phyloP scores from a whole-genome alignment of 306 rosid genomes.

The Echinosophora koreensis region DNA sequence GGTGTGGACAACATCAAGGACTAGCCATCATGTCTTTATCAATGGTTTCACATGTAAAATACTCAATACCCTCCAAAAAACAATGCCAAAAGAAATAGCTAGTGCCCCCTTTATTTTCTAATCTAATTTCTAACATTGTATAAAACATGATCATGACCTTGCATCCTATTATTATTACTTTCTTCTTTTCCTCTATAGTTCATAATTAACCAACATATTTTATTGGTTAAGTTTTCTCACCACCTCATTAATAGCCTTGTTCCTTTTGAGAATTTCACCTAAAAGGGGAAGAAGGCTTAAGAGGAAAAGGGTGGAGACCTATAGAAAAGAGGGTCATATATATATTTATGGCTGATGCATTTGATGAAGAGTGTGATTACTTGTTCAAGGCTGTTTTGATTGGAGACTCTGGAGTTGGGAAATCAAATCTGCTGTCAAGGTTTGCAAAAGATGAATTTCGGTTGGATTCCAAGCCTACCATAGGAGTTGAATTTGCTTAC shows the following conservation, averaged over 20 bases:
- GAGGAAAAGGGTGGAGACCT: conserved; percentile 4
- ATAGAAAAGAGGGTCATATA: not conserved
- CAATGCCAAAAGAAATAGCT: conserved; percentile 7
- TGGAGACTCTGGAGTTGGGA: conserved; percentile 96
- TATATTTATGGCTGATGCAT: conserved; percentile 59
- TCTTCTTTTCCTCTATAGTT: conserved; percentile 14
- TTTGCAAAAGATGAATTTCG: conserved; percentile 83
- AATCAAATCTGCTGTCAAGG: conserved; percentile 91
- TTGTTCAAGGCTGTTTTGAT: conserved; percentile 86
- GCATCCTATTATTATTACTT: conserved; percentile 21
- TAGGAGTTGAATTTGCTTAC: conserved; percentile 97
- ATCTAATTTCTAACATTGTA: conserved; percentile 17
- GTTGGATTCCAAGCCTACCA: conserved; percentile 88
- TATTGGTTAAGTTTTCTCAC: conserved; percentile 7
- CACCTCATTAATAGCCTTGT: not conserved
- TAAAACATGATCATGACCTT: conserved; percentile 47
- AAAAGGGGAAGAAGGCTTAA: not conserved
- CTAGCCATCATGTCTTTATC: conserved; percentile 56
- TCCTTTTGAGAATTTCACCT: not conserved
- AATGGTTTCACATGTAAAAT: conserved; percentile 57
- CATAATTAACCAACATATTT: not conserved
- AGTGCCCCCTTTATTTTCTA: conserved; percentile 19
- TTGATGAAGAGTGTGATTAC: conserved; percentile 92
- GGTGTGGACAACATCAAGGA: conserved; percentile 38
- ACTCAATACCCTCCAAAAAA: conserved; percentile 54